Evolutionary conservation across 164 flowering plant genomes (phyloP).

Genomic region (Liquidambar formosana): DNA sequence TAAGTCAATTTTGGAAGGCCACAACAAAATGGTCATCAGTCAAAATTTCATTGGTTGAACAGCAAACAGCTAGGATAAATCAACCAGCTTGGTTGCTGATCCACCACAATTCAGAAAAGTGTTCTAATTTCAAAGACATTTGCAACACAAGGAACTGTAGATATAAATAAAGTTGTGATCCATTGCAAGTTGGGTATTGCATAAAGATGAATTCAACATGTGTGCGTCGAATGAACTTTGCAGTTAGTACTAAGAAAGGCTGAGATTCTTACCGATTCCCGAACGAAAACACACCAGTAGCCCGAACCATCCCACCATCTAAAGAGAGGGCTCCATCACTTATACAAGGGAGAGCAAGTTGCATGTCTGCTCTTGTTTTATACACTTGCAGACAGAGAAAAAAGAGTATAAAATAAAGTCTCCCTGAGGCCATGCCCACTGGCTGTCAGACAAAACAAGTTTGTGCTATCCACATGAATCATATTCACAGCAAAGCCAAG

Average conservation of each 20-base stretch:
- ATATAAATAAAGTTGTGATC: background rate
- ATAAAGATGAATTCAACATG: background rate
- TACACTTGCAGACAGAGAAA: conserved; percentile 80
- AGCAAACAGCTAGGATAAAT: background rate
- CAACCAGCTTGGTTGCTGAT: background rate
- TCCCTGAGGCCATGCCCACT: conserved; percentile 79
- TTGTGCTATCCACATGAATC: conserved; percentile 51
- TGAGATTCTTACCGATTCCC: conserved; percentile 56
- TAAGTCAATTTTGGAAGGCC: background rate
- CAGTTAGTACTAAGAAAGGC: background rate
- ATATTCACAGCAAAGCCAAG: conserved; percentile 92
- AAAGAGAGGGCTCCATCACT: conserved; percentile 87
- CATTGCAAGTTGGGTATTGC: background rate
- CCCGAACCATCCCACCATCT: conserved; percentile 83
- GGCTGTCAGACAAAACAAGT: conserved; percentile 45
- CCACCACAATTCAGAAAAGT: background rate
- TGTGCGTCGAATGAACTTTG: background rate
- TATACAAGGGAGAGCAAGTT: conserved; percentile 65
- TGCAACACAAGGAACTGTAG: too few species aligned
- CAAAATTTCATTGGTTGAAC: background rate
- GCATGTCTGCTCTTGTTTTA: conserved; percentile 68
- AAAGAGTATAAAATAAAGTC: conserved; percentile 78
- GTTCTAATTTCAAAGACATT: background rate
- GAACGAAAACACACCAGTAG: conserved; percentile 50
- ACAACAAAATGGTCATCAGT: background rate